Conservation (phyloP, 2,329 filamentous ascomycete genomes). For the Fusarium irregulare region DNA sequence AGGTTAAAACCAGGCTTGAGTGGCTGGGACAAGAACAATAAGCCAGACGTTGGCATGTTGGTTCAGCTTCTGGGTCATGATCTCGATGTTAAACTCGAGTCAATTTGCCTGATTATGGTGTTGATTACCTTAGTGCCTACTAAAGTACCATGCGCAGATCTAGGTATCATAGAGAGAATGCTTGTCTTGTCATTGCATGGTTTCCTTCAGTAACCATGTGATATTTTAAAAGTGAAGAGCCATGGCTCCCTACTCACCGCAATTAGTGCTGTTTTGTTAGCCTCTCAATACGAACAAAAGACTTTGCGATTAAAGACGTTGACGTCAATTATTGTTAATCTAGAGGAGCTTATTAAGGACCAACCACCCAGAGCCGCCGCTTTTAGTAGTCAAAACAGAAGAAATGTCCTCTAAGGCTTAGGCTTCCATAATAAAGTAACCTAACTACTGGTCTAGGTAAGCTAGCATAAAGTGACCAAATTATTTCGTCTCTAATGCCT, state of each 20-base stretch:
- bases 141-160: slow-evolving; percentile 1
- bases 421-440: too few relatives aligned
- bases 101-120: background rate
- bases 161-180: slow-evolving; percentile 8
- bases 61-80: background rate
- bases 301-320: background rate
- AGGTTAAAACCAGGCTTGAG: background rate
- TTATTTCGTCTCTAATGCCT: too few relatives aligned
- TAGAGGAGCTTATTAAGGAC: background rate
- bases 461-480: too few relatives aligned
- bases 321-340: slow-evolving; percentile 17
- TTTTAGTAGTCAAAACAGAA: background rate
- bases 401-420: too few relatives aligned
- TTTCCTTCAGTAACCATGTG: background rate
- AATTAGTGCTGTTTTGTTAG: background rate
- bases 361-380: background rate
- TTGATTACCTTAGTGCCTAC: background rate
- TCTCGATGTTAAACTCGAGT: slow-evolving; percentile 10
- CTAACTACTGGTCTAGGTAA: too few relatives aligned
- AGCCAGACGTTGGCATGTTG: slow-evolving; percentile 10
- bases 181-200: slow-evolving; percentile 3
- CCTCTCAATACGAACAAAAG: slow-evolving; percentile 1
- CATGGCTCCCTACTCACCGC: background rate
- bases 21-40: slow-evolving; percentile 16
- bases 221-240: background rate